Evolutionary conservation across 495 filamentous ascomycete genomes (phyloP), one percentile per base, ranked within the genome.

Genomic region (Penicillium nucicola): DNA sequence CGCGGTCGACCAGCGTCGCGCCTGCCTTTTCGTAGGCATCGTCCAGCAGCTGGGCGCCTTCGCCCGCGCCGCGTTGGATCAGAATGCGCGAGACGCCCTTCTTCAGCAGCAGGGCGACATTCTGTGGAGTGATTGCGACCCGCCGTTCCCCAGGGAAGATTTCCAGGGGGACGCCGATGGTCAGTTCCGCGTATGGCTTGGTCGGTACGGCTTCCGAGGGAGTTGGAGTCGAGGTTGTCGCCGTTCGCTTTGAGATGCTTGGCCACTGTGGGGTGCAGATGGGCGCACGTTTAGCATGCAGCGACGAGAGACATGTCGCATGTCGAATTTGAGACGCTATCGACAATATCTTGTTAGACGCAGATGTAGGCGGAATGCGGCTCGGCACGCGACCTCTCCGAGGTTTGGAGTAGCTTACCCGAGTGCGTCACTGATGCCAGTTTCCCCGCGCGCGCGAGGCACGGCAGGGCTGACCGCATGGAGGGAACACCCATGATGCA

Each of bases 111-210:
- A 90, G 67, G 1, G 81, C 76, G 15, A 88, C 87, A 75, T 91
- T 92, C 52, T 86, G 84, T 6, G 88, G 88, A 1, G 86, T 90
- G 25, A 92, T 75, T 13, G 88, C 87, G 15, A 92, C 88, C 20
- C 88, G 87, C 18, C 84, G 83, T 68, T 92, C 88, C 48, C 85
- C 79, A 10, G 79, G 77, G 57, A 77, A 86, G 12, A 74, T 85
- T 62, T 92, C 88, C 35, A 78, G 80, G 2, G 86, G 86, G 23
- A 89, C 76, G 32, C 87, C 87, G 22, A 92, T 79, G 5, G 82
- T 83, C 42, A 90, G 75, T 7, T 81, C 70, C 7, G 77, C 67
- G 65, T 89, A 92, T 1, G 87, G 85, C 1, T 75, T 81, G 8
- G 80, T 79, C 0, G 87, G 79, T 2, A 78, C 79, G 4, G 81